A percentile compares a stretch with the other conserved stretches of the same genome.
Evolutionary conservation across 2,329 filamentous ascomycete species (phyloP).

Genomic region (Penicillium sp.): DNA sequence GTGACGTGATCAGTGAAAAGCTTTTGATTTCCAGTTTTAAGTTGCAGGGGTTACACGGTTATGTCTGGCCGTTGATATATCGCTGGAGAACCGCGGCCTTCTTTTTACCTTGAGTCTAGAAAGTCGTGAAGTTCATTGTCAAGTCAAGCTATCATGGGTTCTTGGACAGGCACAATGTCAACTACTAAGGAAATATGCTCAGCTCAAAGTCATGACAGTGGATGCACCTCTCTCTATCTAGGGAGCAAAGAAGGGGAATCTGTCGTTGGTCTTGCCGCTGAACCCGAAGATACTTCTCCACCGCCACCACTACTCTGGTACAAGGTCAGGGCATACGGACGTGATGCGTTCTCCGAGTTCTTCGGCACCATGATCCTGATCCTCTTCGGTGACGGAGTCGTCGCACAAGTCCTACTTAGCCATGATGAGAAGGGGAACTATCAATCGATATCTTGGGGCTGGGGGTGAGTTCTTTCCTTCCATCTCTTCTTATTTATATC

Average conservation of each 20-base stretch:
- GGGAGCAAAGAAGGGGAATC: conserved; percentile 18
- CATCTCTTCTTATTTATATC: not conserved
- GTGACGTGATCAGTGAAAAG: not conserved
- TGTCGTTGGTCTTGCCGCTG: conserved; percentile 14
- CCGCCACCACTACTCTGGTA: conserved; percentile 51
- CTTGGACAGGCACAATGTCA: conserved; percentile 16
- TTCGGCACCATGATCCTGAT: conserved; percentile 68
- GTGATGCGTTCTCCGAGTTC: conserved; percentile 67
- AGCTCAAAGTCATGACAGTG: conserved; percentile 15
- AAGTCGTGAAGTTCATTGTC: not conserved
- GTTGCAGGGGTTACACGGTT: conserved; percentile 18
- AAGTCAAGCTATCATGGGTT: conserved; percentile 7
- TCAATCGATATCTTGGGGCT: conserved; percentile 55
- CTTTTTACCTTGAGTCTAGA: not conserved
- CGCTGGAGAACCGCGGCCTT: not conserved
- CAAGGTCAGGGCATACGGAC: conserved; percentile 51
- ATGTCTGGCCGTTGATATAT: conserved; percentile 18
- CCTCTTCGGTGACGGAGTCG: conserved; percentile 69
- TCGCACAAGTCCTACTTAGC: conserved; percentile 68
- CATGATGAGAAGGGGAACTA: conserved; percentile 46
- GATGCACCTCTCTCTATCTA: conserved; percentile 19
- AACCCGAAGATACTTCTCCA: conserved; percentile 3
- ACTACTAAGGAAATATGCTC: conserved; percentile 13
- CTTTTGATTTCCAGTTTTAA: not conserved
- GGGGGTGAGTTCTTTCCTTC: conserved; percentile 39